phyloP scores from a whole-genome alignment of 2,329 filamentous ascomycete species.

The Penicillium sp. region DNA sequence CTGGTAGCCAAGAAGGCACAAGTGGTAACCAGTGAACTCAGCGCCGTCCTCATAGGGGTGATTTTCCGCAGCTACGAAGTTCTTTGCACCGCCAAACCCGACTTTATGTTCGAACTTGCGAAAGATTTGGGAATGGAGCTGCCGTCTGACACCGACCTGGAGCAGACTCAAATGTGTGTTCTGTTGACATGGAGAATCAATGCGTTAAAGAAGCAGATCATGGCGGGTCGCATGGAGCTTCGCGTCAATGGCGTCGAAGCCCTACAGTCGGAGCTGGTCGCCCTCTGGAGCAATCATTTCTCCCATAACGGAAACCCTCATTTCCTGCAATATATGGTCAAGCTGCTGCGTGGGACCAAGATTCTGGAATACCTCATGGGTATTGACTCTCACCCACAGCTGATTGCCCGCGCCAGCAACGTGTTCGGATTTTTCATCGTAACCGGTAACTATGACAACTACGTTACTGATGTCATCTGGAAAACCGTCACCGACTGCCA shows the following conservation, averaged over 20 bases:
- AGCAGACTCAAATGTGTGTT: conserved; percentile 38
- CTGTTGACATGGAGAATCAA: conserved; percentile 67
- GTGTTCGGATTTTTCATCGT: conserved; percentile 86
- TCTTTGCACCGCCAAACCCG: conserved; percentile 32
- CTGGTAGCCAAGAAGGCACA: conserved; percentile 45
- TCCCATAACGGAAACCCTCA: conserved; percentile 51
- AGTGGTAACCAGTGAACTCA: conserved; percentile 46
- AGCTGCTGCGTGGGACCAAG: conserved; percentile 68
- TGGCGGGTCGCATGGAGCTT: conserved; percentile 86
- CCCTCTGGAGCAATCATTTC: conserved; percentile 63
- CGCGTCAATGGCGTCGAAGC: conserved; percentile 75
- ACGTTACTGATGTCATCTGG: conserved; percentile 82
- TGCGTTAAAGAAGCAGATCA: conserved; percentile 70
- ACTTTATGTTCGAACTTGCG: conserved; percentile 37
- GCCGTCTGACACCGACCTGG: conserved; percentile 27
- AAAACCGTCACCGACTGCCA: conserved; percentile 77
- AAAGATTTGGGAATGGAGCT: conserved; percentile 38
- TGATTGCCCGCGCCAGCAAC: conserved; percentile 78
- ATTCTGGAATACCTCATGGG: conserved; percentile 86
- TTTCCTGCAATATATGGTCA: conserved; percentile 68
- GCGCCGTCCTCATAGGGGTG: conserved; percentile 37
- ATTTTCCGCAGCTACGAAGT: conserved; percentile 34
- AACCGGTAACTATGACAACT: conserved; percentile 69
- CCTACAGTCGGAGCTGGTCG: conserved; percentile 71
- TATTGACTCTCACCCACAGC: conserved; percentile 86